Conservation (phyloP, 2,329 filamentous ascomycete genomes). For the Grosmannia serpens region DNA sequence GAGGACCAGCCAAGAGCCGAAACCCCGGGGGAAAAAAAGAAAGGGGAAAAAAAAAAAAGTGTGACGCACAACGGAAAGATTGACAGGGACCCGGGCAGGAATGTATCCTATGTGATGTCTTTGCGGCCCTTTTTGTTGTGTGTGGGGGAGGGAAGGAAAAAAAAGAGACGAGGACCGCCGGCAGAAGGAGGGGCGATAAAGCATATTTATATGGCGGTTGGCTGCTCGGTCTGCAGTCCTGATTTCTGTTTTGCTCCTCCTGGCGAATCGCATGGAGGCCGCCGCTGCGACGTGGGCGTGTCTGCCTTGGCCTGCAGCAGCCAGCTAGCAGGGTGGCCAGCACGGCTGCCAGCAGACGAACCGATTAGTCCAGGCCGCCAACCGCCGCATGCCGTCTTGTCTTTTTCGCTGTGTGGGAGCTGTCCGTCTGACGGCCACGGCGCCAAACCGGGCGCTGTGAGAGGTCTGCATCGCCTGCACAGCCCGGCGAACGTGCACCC, state of each 20-base stretch:
- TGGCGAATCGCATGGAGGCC: conserved; percentile 4
- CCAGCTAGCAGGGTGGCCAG: no score
- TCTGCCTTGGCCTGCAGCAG: conserved; percentile 8
- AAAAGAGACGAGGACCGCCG: conserved; percentile 28
- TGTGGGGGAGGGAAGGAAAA: conserved; percentile 39
- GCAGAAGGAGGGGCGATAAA: conserved; percentile 18
- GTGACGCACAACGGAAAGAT: conserved; percentile 23
- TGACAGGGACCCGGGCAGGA: conserved; percentile 45
- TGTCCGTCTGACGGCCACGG: no score
- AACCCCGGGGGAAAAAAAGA: conserved; percentile 16
- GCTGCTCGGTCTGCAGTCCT: conserved; percentile 4
- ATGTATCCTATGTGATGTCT: conserved; percentile 37
- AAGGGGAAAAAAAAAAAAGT: conserved; percentile 25
- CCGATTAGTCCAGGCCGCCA: neutral
- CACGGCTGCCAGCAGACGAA: no score
- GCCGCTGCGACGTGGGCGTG: conserved; percentile 6
- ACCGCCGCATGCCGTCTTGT: neutral
- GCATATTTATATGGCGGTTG: conserved; percentile 21
- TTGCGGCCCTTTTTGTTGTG: conserved; percentile 48
- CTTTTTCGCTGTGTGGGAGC: no score
- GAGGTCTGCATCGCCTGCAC: neutral
- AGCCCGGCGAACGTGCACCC: neutral
- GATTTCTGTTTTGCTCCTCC: neutral
- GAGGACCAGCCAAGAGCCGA: conserved; percentile 3
- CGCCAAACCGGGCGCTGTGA: neutral